Conservation (phyloP, 202 grass and related monocot species). For the Setaria viridis region DNA sequence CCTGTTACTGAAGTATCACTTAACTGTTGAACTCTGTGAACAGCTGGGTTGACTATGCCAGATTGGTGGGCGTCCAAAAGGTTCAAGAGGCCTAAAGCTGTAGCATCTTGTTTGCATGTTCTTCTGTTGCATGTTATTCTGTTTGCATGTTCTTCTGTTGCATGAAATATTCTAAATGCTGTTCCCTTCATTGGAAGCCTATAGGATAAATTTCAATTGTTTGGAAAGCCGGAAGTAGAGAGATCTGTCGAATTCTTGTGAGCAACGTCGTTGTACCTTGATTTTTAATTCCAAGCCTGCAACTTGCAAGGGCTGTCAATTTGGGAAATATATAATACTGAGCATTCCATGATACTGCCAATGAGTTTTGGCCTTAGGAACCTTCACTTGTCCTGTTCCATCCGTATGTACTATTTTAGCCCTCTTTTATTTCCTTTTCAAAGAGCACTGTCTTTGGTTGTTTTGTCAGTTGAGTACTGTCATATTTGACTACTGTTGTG, state of each 20-base stretch:
- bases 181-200: neutral
- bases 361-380: neutral
- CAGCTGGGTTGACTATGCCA: constrained; percentile 96
- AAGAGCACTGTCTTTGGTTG: neutral
- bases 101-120: neutral
- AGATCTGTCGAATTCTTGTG: constrained; percentile 42
- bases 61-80: constrained; percentile 84
- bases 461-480: neutral
- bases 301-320: constrained; percentile 35
- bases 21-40: constrained; percentile 9
- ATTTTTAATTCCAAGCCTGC: neutral
- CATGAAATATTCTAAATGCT: no score
- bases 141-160: constrained; percentile 1
- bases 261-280: neutral
- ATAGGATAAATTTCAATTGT: constrained; percentile 6
- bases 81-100: constrained; percentile 47
- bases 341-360: neutral
- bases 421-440: neutral
- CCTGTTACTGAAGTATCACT: neutral
- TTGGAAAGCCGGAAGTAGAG: neutral
- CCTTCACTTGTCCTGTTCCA: neutral
- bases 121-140: neutral
- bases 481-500: neutral
- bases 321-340: neutral
- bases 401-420: neutral